These are phyloP conservation scores for Salix arbutifolia DNA, from an alignment of 345 rosid species.

Conservation along the genomic window DNA sequence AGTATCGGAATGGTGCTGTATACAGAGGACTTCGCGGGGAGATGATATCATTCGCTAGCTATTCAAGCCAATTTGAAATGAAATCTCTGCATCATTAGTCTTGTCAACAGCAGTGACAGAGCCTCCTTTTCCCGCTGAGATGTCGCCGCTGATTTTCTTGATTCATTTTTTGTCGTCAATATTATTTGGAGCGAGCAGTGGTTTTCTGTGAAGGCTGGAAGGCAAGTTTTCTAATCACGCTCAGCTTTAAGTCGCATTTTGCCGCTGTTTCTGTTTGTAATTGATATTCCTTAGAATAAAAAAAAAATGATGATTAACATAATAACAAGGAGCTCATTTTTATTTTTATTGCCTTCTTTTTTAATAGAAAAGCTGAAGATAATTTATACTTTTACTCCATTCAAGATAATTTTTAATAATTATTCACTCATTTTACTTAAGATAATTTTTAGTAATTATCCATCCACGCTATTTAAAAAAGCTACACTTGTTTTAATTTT, in stretches of 20 bases:
- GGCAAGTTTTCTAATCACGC: background rate
- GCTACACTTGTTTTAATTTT: no score
- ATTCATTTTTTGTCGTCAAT: constrained; percentile 21
- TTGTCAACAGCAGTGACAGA: constrained; percentile 12
- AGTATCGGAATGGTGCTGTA: constrained; percentile 6
- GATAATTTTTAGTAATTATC: no score
- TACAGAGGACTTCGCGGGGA: background rate
- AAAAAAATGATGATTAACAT: no score
- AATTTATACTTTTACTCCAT: no score
- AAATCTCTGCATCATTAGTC: background rate
- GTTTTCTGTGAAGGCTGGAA: constrained; percentile 27
- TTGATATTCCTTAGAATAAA: background rate
- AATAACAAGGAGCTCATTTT: no score
- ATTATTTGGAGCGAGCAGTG: constrained; percentile 22
- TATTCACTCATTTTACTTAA: no score
- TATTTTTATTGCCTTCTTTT: no score
- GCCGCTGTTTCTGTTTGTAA: background rate
- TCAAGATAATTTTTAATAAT: no score
- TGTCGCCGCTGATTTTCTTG: constrained; percentile 7
- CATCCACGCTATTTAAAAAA: no score
- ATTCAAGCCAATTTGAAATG: constrained; percentile 5
- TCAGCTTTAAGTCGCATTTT: background rate
- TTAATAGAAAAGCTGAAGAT: no score
- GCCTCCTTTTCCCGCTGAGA: constrained; percentile 2
- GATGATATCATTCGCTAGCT: constrained; percentile 7